Evolutionary conservation across 495 filamentous ascomycete species (phyloP).

Genomic region (Copromyces sp.): DNA sequence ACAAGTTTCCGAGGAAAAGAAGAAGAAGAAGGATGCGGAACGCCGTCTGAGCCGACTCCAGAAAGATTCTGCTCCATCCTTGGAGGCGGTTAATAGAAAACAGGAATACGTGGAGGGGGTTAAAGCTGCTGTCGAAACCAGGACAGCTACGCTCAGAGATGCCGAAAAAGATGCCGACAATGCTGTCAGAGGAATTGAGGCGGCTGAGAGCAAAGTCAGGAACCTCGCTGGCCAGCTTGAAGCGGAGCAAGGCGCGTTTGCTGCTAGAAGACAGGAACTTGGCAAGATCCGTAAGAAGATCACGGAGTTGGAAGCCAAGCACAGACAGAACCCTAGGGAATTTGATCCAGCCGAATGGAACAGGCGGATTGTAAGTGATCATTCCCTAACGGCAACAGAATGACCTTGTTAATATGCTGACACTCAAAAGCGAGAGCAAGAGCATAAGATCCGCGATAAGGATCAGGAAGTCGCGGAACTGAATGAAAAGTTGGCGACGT

Average conservation of each 20-base stretch:
- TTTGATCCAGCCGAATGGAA: constrained; percentile 44
- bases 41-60: constrained; percentile 47
- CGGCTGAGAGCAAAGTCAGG: constrained; percentile 42
- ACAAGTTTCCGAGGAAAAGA: constrained; percentile 36
- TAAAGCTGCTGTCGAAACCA: constrained; percentile 38
- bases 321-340: constrained; percentile 35
- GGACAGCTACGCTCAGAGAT: constrained; percentile 39
- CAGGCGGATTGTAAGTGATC: constrained; percentile 39
- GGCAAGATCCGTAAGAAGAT: constrained; percentile 31
- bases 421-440: constrained; percentile 28
- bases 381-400: background rate
- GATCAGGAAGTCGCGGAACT: constrained; percentile 25
- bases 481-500: constrained; percentile 20
- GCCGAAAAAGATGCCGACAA: constrained; percentile 45
- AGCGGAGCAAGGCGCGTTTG: constrained; percentile 45
- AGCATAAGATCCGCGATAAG: constrained; percentile 36
- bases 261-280: constrained; percentile 43
- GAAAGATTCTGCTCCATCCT: constrained; percentile 52
- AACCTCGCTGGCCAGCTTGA: constrained; percentile 45
- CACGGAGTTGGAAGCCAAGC: constrained; percentile 31
- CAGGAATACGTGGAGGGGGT: constrained; percentile 44
- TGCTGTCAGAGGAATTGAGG: constrained; percentile 38
- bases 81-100: constrained; percentile 57
- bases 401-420: constrained; percentile 6
- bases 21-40: constrained; percentile 34